A percentile compares a stretch with the other conserved stretches of the same genome.
phyloP scores from a whole-genome alignment of 202 grass and related monocot species.

The Musa balbisiana region DNA sequence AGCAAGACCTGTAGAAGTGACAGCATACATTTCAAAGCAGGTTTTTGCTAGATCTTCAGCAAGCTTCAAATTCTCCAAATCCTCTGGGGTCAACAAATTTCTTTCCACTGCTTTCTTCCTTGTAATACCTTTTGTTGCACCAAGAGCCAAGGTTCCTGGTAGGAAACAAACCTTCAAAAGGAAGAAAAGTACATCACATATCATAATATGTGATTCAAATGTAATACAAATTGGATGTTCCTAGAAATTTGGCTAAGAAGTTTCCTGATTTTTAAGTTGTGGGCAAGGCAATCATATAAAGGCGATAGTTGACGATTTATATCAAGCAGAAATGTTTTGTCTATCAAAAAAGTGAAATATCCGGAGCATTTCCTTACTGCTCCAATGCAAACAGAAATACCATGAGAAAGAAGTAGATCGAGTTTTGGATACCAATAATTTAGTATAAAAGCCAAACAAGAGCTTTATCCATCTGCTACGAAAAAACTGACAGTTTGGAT shows the following conservation, averaged over 20 bases:
- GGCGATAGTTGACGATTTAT: no score
- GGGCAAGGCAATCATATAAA: no score
- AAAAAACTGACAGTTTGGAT: no score
- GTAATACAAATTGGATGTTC: neutral
- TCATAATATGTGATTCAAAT: neutral
- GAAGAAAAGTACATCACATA: slow-evolving; percentile 19
- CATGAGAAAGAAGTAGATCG: no score
- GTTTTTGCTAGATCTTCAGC: slow-evolving; percentile 96
- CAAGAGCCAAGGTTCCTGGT: slow-evolving; percentile 84
- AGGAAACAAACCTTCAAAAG: slow-evolving; percentile 88
- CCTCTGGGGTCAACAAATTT: slow-evolving; percentile 60
- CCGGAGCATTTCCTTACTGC: no score
- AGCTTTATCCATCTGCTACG: no score
- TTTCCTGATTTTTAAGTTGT: neutral
- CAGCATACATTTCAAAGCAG: slow-evolving; percentile 91
- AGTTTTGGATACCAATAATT: no score
- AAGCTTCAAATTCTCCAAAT: slow-evolving; percentile 84
- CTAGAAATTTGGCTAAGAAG: neutral
- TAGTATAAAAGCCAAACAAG: no score
- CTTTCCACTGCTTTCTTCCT: slow-evolving; percentile 70
- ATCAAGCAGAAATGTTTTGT: no score
- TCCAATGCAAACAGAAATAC: no score
- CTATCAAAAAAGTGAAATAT: no score
- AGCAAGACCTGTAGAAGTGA: slow-evolving; percentile 91
- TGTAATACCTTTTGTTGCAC: slow-evolving; percentile 89